Percentiles rank a stretch among this genome's conserved stretches.
Evolutionary conservation across 1,284 basidiomycete genomes (phyloP).

Genomic region (Cryptococcus wingfieldii): DNA sequence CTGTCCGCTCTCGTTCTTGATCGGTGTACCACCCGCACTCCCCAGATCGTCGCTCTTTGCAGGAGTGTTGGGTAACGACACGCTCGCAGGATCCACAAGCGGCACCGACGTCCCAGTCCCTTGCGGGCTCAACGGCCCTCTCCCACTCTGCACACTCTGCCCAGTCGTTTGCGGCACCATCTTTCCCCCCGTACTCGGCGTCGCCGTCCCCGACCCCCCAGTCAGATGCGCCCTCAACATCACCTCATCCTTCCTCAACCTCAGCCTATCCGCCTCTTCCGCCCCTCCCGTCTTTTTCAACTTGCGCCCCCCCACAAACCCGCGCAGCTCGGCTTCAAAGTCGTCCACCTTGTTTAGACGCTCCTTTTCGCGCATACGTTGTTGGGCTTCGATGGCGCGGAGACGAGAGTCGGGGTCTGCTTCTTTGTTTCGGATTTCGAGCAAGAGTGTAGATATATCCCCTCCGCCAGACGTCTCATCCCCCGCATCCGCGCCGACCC

Average conservation of each 20-base stretch:
- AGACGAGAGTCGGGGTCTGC: constrained; percentile 73
- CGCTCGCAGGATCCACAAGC: background rate
- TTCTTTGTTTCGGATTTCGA: constrained; percentile 78
- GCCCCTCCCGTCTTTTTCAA: constrained; percentile 91
- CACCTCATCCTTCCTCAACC: constrained; percentile 75
- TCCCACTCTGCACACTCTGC: background rate
- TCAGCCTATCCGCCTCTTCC: constrained; percentile 79
- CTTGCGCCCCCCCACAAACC: constrained; percentile 77
- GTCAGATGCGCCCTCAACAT: constrained; percentile 54
- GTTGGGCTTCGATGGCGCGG: constrained; percentile 83
- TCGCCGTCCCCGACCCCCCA: constrained; percentile 5
- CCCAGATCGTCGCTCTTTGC: background rate
- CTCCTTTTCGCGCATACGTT: constrained; percentile 71
- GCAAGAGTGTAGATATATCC: constrained; percentile 62
- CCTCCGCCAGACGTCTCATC: constrained; percentile 40
- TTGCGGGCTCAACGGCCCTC: constrained; percentile 7
- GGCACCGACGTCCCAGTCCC: constrained; percentile 6
- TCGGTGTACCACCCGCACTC: constrained; percentile 1
- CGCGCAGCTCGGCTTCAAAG: constrained; percentile 71
- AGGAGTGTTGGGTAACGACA: background rate
- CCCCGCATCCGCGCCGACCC: constrained; percentile 2
- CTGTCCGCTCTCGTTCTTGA: background rate
- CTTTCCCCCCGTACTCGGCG: background rate
- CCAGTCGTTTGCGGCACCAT: constrained; percentile 9
- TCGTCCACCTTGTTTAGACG: constrained; percentile 59